Conservation (phyloP, 805 yeast species). For the Tetrapisispora pingtungensis region DNA sequence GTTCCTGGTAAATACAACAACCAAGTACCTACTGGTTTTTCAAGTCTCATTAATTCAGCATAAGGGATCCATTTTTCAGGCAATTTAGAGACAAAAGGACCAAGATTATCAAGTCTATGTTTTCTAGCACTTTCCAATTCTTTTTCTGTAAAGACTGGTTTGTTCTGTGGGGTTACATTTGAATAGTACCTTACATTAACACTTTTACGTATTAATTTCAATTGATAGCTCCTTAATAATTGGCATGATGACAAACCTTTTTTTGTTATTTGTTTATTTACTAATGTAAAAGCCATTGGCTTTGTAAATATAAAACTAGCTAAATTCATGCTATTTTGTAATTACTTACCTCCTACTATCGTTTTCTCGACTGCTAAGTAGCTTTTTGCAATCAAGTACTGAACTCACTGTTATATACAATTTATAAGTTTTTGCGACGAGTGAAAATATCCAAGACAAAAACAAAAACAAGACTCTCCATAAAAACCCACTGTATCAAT, state of each 20-base stretch:
- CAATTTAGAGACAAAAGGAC: constrained; percentile 45
- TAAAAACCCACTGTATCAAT: no score
- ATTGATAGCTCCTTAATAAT: not conserved
- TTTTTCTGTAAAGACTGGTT: constrained; percentile 17
- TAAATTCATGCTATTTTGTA: not conserved
- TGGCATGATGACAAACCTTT: not conserved
- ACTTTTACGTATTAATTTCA: not conserved
- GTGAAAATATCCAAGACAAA: no score
- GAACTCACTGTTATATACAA: no score
- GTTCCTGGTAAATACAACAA: constrained; percentile 73
- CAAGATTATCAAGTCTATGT: constrained; percentile 40
- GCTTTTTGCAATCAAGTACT: no score
- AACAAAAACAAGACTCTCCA: no score
- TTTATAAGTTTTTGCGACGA: no score
- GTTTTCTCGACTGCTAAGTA: no score
- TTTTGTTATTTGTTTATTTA: not conserved
- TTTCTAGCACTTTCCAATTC: constrained; percentile 34
- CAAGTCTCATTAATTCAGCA: constrained; percentile 84
- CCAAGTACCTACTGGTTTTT: constrained; percentile 94
- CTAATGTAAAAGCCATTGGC: not conserved
- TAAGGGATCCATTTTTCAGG: constrained; percentile 78
- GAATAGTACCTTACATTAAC: not conserved
- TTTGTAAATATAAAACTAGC: not conserved
- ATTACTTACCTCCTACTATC: no score
- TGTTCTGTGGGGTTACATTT: not conserved